A percentile compares a stretch with the other conserved stretches of the same genome.
These are phyloP conservation scores for Pseudozyma thailandica DNA, from an alignment of 1,284 basidiomycete genomes.

Conservation along the genomic window DNA sequence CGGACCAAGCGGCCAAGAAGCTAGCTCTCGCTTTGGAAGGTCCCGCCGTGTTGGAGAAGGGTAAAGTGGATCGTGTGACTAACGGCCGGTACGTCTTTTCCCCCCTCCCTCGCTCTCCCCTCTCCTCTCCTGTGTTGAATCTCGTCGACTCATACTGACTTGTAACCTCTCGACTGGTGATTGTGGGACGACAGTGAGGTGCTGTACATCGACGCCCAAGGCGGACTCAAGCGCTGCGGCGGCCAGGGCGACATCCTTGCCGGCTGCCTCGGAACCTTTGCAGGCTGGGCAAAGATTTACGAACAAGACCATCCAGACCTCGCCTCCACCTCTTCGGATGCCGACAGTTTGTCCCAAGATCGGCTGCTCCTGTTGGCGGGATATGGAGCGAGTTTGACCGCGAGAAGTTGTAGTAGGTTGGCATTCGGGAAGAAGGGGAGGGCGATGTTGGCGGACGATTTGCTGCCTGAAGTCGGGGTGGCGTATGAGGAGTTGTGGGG, in stretches of 20 bases:
- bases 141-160: too few relatives aligned
- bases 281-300: slow-evolving; percentile 94
- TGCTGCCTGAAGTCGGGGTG: slow-evolving; percentile 71
- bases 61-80: slow-evolving; percentile 70
- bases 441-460: slow-evolving; percentile 88
- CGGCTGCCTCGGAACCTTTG: slow-evolving; percentile 84
- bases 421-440: slow-evolving; percentile 82
- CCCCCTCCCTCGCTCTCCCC: neutral
- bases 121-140: neutral
- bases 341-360: slow-evolving; percentile 70
- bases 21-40: slow-evolving; percentile 82
- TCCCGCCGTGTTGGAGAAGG: slow-evolving; percentile 92
- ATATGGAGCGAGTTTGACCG: slow-evolving; percentile 86
- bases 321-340: neutral
- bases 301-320: slow-evolving; percentile 68
- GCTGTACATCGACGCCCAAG: slow-evolving; percentile 77
- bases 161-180: neutral
- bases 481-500: slow-evolving; percentile 65
- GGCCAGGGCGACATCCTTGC: slow-evolving; percentile 94
- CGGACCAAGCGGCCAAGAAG: slow-evolving; percentile 65
- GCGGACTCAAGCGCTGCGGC: slow-evolving; percentile 90
- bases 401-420: slow-evolving; percentile 79
- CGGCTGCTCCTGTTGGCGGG: slow-evolving; percentile 83
- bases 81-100: slow-evolving; percentile 14
- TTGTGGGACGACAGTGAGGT: slow-evolving; percentile 69